Evolutionary conservation across 176 grass and related monocot genomes (phyloP).

Genomic region (Stipa capillata): DNA sequence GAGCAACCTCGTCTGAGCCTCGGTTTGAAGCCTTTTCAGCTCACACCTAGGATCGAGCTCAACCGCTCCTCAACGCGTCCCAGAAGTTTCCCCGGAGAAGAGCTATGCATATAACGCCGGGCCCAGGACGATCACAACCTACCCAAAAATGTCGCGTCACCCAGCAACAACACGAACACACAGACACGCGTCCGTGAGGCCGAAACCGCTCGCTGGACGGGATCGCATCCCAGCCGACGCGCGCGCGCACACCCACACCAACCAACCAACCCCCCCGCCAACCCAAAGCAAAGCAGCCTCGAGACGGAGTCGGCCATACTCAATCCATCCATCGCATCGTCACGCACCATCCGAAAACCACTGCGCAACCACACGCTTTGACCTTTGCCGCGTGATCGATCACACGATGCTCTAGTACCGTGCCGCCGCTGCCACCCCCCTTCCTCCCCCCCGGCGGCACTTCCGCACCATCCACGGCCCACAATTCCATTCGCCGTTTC

Average conservation of each 20-base stretch:
- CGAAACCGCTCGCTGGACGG: neutral
- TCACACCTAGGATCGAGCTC: no score
- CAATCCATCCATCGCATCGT: neutral
- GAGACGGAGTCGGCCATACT: neutral
- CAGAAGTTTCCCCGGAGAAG: no score
- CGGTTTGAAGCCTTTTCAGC: no score
- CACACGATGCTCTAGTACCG: neutral
- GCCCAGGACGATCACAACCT: no score
- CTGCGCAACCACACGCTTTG: conserved; percentile 11
- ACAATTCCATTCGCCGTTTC: neutral
- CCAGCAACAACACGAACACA: neutral
- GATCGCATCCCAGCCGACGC: neutral
- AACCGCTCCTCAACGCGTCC: no score
- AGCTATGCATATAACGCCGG: no score
- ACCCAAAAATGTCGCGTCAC: no score
- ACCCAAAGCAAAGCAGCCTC: neutral
- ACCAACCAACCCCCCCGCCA: neutral
- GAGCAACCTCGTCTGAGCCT: no score
- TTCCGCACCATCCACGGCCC: neutral
- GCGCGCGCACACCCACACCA: conserved; percentile 7
- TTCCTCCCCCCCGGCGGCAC: neutral
- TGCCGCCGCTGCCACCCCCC: neutral
- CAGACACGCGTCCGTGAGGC: neutral
- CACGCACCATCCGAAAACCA: conserved; percentile 20
- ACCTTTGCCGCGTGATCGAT: conserved; percentile 13